phyloP scores from a whole-genome alignment of 1,284 basidiomycete species.

The Golubevia sp. region DNA sequence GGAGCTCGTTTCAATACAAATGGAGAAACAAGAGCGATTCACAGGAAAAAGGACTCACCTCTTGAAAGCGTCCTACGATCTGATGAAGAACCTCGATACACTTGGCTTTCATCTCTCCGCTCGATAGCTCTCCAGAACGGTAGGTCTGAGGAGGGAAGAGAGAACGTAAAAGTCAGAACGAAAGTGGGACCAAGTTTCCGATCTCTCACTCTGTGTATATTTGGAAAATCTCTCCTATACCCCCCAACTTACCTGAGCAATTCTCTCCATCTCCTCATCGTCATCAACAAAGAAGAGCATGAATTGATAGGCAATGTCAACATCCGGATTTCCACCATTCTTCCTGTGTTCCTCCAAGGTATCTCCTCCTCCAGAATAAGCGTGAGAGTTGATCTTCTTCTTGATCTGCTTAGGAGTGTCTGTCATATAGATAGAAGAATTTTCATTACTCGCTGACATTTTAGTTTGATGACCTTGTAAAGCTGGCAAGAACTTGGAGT shows the following conservation, averaged over 20 bases:
- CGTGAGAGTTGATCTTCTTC: constrained; percentile 87
- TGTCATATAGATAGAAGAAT: constrained; percentile 92
- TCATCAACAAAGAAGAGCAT: constrained; percentile 95
- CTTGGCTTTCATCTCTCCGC: constrained; percentile 56
- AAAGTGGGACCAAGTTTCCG: not conserved
- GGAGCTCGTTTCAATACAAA: not conserved
- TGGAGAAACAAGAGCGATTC: constrained; percentile 8
- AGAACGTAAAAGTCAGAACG: not conserved
- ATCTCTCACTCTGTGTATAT: not conserved
- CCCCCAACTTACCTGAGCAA: constrained; percentile 73
- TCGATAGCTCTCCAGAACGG: constrained; percentile 51
- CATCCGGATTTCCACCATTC: constrained; percentile 88
- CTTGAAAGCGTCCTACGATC: constrained; percentile 53
- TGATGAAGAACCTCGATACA: constrained; percentile 53
- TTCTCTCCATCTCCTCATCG: constrained; percentile 78
- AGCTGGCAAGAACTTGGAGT: constrained; percentile 97
- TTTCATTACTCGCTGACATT: constrained; percentile 93
- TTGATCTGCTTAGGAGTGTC: constrained; percentile 93
- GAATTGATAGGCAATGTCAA: constrained; percentile 96
- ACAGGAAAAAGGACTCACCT: constrained; percentile 50
- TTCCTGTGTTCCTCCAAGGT: constrained; percentile 90
- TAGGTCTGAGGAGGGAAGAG: constrained; percentile 23
- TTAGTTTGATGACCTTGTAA: constrained; percentile 97
- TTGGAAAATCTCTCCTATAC: too few species aligned
- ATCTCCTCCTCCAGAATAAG: constrained; percentile 68